These are phyloP conservation scores for Penicillium sp. DNA, from an alignment of 2,329 filamentous ascomycete species.

Conservation along the genomic window DNA sequence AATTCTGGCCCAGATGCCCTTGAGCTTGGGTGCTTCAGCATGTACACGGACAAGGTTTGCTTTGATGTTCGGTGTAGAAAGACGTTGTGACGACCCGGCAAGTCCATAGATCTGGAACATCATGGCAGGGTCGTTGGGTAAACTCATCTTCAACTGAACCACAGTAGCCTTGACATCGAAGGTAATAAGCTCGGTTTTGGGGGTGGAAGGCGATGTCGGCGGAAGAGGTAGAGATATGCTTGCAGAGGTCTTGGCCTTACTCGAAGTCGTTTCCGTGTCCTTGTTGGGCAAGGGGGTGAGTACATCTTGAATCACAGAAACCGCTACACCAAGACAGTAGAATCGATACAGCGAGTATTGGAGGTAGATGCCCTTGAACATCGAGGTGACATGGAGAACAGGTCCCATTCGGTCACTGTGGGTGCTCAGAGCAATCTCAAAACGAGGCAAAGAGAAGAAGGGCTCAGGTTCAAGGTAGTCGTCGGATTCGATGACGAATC, in stretches of 20 bases:
- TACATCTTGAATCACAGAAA: slow-evolving; percentile 65
- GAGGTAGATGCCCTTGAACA: slow-evolving; percentile 69
- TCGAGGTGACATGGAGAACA: slow-evolving; percentile 78
- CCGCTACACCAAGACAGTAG: slow-evolving; percentile 79
- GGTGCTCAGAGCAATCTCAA: slow-evolving; percentile 81
- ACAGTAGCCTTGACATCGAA: slow-evolving; percentile 76
- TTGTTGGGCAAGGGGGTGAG: slow-evolving; percentile 42
- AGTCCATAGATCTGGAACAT: slow-evolving; percentile 84
- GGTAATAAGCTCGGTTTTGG: slow-evolving; percentile 61
- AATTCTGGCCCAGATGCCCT: slow-evolving; percentile 76
- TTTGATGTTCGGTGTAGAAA: slow-evolving; percentile 74
- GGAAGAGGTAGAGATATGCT: slow-evolving; percentile 23
- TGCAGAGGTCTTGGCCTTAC: slow-evolving; percentile 12
- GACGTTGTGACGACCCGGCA: slow-evolving; percentile 77
- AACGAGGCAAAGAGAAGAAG: slow-evolving; percentile 77
- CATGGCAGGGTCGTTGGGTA: slow-evolving; percentile 83
- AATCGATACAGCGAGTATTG: slow-evolving; percentile 93
- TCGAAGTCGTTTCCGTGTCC: slow-evolving; percentile 6
- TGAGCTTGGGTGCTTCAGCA: slow-evolving; percentile 78
- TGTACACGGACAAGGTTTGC: slow-evolving; percentile 78
- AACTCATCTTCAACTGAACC: slow-evolving; percentile 78
- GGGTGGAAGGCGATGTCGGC: slow-evolving; percentile 17
- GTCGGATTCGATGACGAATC: slow-evolving; percentile 79
- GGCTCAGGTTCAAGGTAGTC: slow-evolving; percentile 80
- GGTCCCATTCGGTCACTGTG: slow-evolving; percentile 80